A percentile compares a stretch with the other conserved stretches of the same genome.
Conservation (phyloP, 1,284 basidiomycete genomes). For the Cryptococcus floricola region DNA sequence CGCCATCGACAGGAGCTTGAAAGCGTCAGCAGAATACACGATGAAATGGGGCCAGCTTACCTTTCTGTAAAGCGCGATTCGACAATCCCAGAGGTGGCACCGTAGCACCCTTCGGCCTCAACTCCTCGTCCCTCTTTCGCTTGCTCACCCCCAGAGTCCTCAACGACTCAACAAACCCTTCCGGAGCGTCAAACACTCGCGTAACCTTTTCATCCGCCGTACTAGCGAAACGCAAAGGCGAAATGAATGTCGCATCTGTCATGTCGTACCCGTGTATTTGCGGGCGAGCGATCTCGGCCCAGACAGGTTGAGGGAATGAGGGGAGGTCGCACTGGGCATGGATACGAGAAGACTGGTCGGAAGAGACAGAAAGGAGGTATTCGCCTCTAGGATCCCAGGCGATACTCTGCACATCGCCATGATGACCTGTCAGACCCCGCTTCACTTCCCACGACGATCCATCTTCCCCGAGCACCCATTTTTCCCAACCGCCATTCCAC, state of each 20-base stretch:
- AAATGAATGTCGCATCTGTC: conserved; percentile 71
- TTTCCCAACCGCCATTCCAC: conserved; percentile 86
- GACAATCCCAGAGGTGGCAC: conserved; percentile 74
- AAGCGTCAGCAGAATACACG: background rate
- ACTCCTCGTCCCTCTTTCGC: conserved; percentile 9
- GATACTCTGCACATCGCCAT: conserved; percentile 68
- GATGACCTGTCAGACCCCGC: conserved; percentile 77
- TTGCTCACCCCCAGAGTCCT: conserved; percentile 48
- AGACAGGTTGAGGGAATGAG: conserved; percentile 45
- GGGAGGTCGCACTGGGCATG: conserved; percentile 57
- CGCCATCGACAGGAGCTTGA: conserved; percentile 21
- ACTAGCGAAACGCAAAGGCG: conserved; percentile 71
- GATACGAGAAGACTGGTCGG: conserved; percentile 84
- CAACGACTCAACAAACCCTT: conserved; percentile 65
- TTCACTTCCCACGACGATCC: conserved; percentile 62
- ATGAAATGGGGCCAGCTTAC: conserved; percentile 50
- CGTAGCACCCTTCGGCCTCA: conserved; percentile 56
- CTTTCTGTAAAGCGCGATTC: conserved; percentile 73
- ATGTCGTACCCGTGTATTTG: conserved; percentile 95
- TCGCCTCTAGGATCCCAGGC: conserved; percentile 79
- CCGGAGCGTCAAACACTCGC: conserved; percentile 83
- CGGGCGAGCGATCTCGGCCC: conserved; percentile 85
- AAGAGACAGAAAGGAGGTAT: conserved; percentile 73
- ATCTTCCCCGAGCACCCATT: conserved; percentile 58
- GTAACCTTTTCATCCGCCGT: conserved; percentile 90